Evolutionary conservation across 345 rosid species (phyloP).

Genomic region (Acer negundo): DNA sequence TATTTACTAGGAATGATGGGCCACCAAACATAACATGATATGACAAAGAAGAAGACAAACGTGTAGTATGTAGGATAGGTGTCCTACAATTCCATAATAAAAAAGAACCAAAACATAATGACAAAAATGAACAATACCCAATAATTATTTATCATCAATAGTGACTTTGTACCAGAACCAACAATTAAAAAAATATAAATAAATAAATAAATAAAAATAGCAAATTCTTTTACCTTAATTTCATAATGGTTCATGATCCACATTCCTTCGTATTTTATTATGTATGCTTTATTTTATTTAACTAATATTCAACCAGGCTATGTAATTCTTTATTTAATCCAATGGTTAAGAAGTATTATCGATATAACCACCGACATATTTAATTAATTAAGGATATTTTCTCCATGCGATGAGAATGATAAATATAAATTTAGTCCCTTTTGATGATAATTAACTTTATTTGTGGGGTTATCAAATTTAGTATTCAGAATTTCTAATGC

Average conservation of each 20-base stretch:
- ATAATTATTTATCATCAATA: neutral
- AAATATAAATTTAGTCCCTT: neutral
- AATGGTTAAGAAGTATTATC: constrained; percentile 14
- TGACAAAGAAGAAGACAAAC: neutral
- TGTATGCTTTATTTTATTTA: neutral
- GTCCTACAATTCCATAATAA: constrained; percentile 19
- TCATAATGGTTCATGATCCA: constrained; percentile 8
- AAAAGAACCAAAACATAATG: neutral
- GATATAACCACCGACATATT: constrained; percentile 6
- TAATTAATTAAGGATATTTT: neutral
- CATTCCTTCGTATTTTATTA: too few relatives aligned
- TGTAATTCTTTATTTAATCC: neutral
- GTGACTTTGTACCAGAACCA: neutral
- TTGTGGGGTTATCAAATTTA: neutral
- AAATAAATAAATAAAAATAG: neutral
- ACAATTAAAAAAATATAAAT: neutral
- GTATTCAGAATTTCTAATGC: neutral
- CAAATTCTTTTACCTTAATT: neutral
- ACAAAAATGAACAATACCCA: constrained; percentile 10
- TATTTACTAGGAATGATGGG: neutral
- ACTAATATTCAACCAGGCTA: neutral
- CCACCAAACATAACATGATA: constrained; percentile 18
- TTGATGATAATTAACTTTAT: neutral
- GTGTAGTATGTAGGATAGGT: neutral
- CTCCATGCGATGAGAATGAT: constrained; percentile 6